Conservation (phyloP, 2,329 filamentous ascomycete genomes). For the Elsinoe fawcettii region DNA sequence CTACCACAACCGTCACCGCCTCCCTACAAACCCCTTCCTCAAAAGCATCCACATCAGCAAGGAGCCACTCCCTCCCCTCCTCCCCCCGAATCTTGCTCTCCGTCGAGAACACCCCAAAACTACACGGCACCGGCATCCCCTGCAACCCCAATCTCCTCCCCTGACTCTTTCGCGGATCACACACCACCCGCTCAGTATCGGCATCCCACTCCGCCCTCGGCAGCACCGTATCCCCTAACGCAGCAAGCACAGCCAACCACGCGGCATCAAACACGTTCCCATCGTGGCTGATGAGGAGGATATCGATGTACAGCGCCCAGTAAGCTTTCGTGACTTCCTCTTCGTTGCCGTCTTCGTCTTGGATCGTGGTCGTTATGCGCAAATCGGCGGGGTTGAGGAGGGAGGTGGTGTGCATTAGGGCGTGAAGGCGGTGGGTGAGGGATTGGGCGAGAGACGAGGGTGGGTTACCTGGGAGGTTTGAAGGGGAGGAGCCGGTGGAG, state of each 20-base stretch:
- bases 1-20: slow-evolving; percentile 70
- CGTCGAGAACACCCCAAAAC: slow-evolving; percentile 69
- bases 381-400: slow-evolving; percentile 62
- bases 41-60: slow-evolving; percentile 81
- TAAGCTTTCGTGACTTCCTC: slow-evolving; percentile 64
- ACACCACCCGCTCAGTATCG: slow-evolving; percentile 72
- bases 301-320: slow-evolving; percentile 90
- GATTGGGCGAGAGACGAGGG: slow-evolving; percentile 75
- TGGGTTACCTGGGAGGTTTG: slow-evolving; percentile 75
- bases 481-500: slow-evolving; percentile 79
- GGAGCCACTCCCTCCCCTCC: slow-evolving; percentile 50
- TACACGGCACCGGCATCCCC: slow-evolving; percentile 66
- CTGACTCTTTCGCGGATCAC: slow-evolving; percentile 53
- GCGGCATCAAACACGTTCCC: slow-evolving; percentile 88
- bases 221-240: slow-evolving; percentile 67
- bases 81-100: slow-evolving; percentile 20
- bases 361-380: slow-evolving; percentile 58
- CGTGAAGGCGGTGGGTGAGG: slow-evolving; percentile 70
- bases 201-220: slow-evolving; percentile 76
- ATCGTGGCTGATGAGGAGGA: slow-evolving; percentile 89
- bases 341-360: slow-evolving; percentile 38
- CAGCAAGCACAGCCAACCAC: slow-evolving; percentile 76
- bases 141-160: slow-evolving; percentile 52
- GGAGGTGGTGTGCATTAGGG: slow-evolving; percentile 63
- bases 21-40: slow-evolving; percentile 83